phyloP scores from a whole-genome alignment of 2,329 filamentous ascomycete genomes.

The Phialophora chinensis region DNA sequence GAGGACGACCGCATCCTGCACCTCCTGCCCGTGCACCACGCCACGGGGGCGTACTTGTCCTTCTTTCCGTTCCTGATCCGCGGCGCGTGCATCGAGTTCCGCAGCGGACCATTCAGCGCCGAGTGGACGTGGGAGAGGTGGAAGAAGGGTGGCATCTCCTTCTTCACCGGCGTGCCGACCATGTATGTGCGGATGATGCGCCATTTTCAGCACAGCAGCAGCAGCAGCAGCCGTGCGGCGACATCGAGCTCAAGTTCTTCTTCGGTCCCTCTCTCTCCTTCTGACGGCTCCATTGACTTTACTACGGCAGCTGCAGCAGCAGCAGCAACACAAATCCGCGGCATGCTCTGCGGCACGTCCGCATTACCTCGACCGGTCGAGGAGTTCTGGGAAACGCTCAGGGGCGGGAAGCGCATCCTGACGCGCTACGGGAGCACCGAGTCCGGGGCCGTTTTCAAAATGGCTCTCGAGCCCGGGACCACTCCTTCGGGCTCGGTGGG shows the following conservation, averaged over 20 bases:
- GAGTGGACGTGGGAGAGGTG: conserved; percentile 41
- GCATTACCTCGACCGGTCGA: too few species aligned
- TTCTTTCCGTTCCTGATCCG: too few species aligned
- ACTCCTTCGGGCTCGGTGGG: too few species aligned
- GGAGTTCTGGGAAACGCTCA: conserved; percentile 36
- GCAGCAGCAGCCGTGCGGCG: conserved; percentile 42
- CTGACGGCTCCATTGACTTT: too few species aligned
- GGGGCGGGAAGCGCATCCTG: conserved; percentile 47
- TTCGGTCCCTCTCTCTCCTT: too few species aligned
- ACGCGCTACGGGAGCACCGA: conserved; percentile 53
- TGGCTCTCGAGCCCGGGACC: conserved; percentile 35
- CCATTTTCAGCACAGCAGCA: conserved; percentile 38
- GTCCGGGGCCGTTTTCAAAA: conserved; percentile 50
- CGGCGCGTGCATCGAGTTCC: too few species aligned
- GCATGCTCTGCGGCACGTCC: too few species aligned
- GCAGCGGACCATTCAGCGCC: too few species aligned
- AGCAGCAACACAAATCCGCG: too few species aligned
- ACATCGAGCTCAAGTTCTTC: too few species aligned
- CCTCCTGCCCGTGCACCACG: conserved; percentile 45
- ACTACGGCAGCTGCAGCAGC: too few species aligned
- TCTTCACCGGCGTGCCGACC: conserved; percentile 49
- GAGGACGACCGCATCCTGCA: conserved; percentile 43
- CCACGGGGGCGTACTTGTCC: conserved; percentile 32
- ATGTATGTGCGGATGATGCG: conserved; percentile 49
- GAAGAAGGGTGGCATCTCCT: conserved; percentile 41